These are phyloP conservation scores for Pterulicium gracile DNA, from an alignment of 1,284 basidiomycete species.

Conservation along the genomic window DNA sequence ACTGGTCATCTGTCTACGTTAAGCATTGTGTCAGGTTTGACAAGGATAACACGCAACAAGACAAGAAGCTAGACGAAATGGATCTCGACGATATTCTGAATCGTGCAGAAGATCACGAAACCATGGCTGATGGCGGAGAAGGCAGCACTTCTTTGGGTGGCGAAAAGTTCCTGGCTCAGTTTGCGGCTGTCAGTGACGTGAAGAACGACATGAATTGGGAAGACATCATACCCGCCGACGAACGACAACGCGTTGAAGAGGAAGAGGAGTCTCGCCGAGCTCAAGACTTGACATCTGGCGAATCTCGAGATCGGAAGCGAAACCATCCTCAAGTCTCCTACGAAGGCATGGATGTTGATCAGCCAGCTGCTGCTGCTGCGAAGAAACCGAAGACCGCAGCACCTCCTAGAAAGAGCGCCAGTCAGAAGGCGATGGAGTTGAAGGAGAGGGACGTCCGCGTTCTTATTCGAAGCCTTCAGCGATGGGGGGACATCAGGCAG, in stretches of 20 bases:
- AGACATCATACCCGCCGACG: conserved; percentile 94
- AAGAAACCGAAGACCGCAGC: conserved; percentile 66
- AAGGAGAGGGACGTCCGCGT: conserved; percentile 97
- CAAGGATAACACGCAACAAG: conserved; percentile 88
- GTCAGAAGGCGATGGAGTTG: conserved; percentile 90
- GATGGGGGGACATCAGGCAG: conserved; percentile 95
- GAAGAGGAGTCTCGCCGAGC: conserved; percentile 71
- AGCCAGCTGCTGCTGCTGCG: conserved; percentile 46
- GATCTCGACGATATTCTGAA: conserved; percentile 97
- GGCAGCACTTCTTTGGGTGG: conserved; percentile 86
- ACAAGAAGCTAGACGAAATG: conserved; percentile 97
- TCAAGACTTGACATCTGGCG: conserved; percentile 55
- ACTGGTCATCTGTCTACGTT: conserved; percentile 13
- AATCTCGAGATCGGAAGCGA: conserved; percentile 70
- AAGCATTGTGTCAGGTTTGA: conserved; percentile 62
- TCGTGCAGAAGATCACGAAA: conserved; percentile 96
- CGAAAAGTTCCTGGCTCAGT: conserved; percentile 91
- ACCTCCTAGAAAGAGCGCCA: conserved; percentile 72
- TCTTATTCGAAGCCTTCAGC: conserved; percentile 89
- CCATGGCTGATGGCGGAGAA: conserved; percentile 70
- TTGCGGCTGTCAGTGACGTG: conserved; percentile 94
- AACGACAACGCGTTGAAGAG: conserved; percentile 77
- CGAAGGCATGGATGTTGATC: conserved; percentile 85
- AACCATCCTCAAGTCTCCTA: conserved; percentile 82
- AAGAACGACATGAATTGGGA: conserved; percentile 99